Conservation (phyloP, 176 grass and related monocot species). For the Oryza punctata region DNA sequence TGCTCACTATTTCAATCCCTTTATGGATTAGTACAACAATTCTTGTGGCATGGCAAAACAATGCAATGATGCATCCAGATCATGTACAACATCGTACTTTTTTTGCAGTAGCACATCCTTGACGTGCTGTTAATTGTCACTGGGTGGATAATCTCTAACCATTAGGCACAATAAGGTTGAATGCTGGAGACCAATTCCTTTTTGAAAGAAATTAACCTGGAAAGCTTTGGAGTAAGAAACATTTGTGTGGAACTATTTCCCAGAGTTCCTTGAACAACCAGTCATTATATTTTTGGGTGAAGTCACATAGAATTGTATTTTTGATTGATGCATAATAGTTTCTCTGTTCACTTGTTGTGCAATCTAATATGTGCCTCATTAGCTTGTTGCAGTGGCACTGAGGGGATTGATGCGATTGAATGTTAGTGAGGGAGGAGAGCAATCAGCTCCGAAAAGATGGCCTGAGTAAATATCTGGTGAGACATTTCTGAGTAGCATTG, state of each 20-base stretch:
- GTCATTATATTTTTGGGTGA: not conserved
- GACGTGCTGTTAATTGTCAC: not conserved
- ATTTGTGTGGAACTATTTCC: not conserved
- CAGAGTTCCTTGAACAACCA: no score
- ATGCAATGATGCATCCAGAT: not conserved
- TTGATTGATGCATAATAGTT: not conserved
- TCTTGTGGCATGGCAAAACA: not conserved
- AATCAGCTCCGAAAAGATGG: not conserved
- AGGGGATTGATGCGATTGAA: constrained; percentile 44
- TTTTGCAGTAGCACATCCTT: not conserved
- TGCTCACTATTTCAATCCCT: not conserved
- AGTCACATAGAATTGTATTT: not conserved
- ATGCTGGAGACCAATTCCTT: not conserved
- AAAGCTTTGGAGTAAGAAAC: not conserved
- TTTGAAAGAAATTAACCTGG: not conserved
- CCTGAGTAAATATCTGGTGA: not conserved
- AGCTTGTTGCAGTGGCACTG: constrained; percentile 50
- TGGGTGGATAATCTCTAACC: not conserved
- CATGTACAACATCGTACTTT: not conserved
- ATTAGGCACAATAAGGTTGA: not conserved
- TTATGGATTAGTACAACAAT: not conserved
- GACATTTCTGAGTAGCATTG: not conserved
- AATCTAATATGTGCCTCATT: not conserved
- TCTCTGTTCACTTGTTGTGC: not conserved
- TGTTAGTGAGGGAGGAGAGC: constrained; percentile 2